Percentiles rank a stretch among this genome's conserved stretches.
Conservation (phyloP, 495 filamentous ascomycete species). For the Lindgomyces ingoldianus region DNA sequence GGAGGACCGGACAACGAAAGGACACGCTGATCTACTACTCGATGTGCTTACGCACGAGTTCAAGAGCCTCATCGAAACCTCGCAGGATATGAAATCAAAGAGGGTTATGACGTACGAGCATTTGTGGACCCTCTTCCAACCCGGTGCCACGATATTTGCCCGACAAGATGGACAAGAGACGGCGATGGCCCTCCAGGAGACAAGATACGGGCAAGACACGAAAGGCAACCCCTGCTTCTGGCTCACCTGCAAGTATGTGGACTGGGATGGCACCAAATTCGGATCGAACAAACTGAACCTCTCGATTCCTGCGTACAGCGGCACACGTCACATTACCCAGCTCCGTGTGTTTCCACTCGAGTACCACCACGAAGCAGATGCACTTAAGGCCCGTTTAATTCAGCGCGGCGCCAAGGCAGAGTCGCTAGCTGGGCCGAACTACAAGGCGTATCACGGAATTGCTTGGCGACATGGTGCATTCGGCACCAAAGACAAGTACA, state of each 20-base stretch:
- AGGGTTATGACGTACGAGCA: slow-evolving; percentile 62
- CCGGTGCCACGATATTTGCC: slow-evolving; percentile 49
- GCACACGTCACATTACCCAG: slow-evolving; percentile 57
- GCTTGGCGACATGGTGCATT: slow-evolving; percentile 42
- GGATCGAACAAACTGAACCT: slow-evolving; percentile 51
- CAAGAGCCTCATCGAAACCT: slow-evolving; percentile 55
- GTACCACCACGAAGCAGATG: slow-evolving; percentile 54
- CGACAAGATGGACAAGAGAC: slow-evolving; percentile 45
- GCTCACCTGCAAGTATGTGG: slow-evolving; percentile 52
- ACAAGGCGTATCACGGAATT: slow-evolving; percentile 61
- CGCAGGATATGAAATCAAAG: slow-evolving; percentile 59
- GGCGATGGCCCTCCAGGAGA: slow-evolving; percentile 45
- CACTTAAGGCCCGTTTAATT: slow-evolving; percentile 43
- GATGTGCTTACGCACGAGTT: slow-evolving; percentile 62
- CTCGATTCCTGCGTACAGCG: slow-evolving; percentile 54
- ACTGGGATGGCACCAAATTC: slow-evolving; percentile 62
- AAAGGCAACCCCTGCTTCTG: slow-evolving; percentile 41
- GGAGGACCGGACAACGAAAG: slow-evolving; percentile 54
- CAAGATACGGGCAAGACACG: slow-evolving; percentile 41
- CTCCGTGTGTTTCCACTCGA: slow-evolving; percentile 59
- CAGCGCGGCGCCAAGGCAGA: slow-evolving; percentile 46
- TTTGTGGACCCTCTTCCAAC: slow-evolving; percentile 59
- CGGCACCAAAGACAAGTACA: slow-evolving; percentile 48
- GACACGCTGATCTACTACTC: slow-evolving; percentile 60
- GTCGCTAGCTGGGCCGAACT: slow-evolving; percentile 59